These are phyloP conservation scores for Lavandula angustifolia DNA, from an alignment of 257 asterid species.

Conservation along the genomic window DNA sequence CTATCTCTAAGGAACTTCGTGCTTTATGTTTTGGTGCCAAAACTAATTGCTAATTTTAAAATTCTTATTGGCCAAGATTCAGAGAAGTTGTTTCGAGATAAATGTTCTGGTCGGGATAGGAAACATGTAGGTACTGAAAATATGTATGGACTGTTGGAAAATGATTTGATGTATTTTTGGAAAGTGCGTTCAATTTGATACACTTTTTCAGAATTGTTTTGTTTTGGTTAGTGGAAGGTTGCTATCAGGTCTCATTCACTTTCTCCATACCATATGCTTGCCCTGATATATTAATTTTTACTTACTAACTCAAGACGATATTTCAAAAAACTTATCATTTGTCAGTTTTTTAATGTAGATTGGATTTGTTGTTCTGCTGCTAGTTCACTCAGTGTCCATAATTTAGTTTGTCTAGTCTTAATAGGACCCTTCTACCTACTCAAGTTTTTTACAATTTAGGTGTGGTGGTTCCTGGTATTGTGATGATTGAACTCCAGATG, in stretches of 20 bases:
- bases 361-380: slow-evolving; percentile 4
- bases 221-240: slow-evolving; percentile 8
- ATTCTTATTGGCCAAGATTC: slow-evolving; percentile 4
- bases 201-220: neutral
- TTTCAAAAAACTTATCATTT: slow-evolving; percentile 2
- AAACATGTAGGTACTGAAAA: neutral
- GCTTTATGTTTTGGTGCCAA: slow-evolving; percentile 17
- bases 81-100: neutral
- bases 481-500: slow-evolving; percentile 18
- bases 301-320: slow-evolving; percentile 6
- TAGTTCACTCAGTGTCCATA: neutral
- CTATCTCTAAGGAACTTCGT: slow-evolving; percentile 9
- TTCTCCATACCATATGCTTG: slow-evolving; percentile 5
- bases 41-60: neutral
- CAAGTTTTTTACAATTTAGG: neutral
- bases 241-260: neutral
- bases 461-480: slow-evolving; percentile 11
- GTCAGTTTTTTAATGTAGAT: slow-evolving; percentile 15
- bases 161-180: no score
- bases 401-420: slow-evolving; percentile 21
- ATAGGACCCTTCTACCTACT: slow-evolving; percentile 3
- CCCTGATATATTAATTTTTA: neutral
- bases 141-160: neutral
- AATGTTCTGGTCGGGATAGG: neutral
- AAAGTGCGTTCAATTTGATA: no score